phyloP scores from a whole-genome alignment of 768 basidiomycete genomes.

The Strobilomyces confusus region DNA sequence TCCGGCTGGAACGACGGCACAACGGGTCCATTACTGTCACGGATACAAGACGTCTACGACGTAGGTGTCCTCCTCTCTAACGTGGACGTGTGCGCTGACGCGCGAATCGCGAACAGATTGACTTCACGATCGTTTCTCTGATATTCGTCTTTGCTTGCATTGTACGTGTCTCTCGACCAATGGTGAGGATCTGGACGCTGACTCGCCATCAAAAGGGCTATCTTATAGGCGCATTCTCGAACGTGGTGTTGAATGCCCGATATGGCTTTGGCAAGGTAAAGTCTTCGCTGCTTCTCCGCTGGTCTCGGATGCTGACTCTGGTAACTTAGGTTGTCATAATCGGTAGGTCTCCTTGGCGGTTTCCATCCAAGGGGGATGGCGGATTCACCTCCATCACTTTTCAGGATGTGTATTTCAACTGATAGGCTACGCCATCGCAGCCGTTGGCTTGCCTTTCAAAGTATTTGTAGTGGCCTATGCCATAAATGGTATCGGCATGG shows the following conservation, averaged over 20 bases:
- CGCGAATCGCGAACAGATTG: constrained; percentile 24
- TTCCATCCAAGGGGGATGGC: neutral
- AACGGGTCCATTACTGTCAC: constrained; percentile 8
- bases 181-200: neutral
- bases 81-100: neutral
- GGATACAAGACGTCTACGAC: constrained; percentile 28
- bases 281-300: neutral
- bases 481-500: constrained; percentile 37
- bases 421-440: constrained; percentile 33
- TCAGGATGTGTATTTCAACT: constrained; percentile 30
- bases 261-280: constrained; percentile 34
- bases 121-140: constrained; percentile 39
- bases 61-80: constrained; percentile 17
- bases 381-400: neutral
- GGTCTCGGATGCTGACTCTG: constrained; percentile 1
- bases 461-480: constrained; percentile 39
- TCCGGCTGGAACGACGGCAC: constrained; percentile 19
- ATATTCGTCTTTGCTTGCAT: constrained; percentile 40
- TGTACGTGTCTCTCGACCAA: constrained; percentile 21
- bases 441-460: constrained; percentile 43
- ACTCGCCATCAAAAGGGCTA: constrained; percentile 25
- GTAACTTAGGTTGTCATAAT: constrained; percentile 24
- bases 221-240: constrained; percentile 32
- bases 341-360: constrained; percentile 12
- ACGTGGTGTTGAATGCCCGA: constrained; percentile 25